Percentiles rank a stretch among this genome's conserved stretches.
Conservation (phyloP, 768 basidiomycete genomes). For the Vararia minispora region DNA sequence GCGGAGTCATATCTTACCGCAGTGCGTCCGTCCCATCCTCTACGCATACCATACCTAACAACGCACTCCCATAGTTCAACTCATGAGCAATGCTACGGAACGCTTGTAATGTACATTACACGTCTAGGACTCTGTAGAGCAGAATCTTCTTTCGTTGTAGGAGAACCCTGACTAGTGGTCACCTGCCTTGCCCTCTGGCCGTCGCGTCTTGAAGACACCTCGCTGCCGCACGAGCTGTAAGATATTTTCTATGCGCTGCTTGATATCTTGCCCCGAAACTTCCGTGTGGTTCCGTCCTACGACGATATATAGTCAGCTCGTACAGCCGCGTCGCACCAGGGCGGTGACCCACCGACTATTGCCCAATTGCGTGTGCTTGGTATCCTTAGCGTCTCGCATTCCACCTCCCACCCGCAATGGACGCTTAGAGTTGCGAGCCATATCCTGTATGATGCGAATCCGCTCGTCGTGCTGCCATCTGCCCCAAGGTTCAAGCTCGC, state of each 20-base stretch:
- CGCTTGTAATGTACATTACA: too few species aligned
- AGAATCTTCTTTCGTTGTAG: too few species aligned
- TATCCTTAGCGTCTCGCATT: conserved; percentile 79
- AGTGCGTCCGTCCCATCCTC: conserved; percentile 34
- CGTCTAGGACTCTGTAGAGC: too few species aligned
- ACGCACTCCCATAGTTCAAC: too few species aligned
- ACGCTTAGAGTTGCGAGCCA: conserved; percentile 71
- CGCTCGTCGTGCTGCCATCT: conserved; percentile 45
- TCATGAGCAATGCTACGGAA: too few species aligned
- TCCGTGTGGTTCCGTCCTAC: conserved; percentile 24
- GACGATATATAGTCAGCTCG: too few species aligned
- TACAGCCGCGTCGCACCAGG: too few species aligned
- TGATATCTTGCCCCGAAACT: conserved; percentile 22
- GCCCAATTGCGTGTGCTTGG: conserved; percentile 94
- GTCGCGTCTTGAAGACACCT: conserved; percentile 63
- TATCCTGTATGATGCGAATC: conserved; percentile 76
- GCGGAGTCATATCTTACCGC: conserved; percentile 92
- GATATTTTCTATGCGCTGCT: conserved; percentile 39
- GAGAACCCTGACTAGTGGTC: too few species aligned
- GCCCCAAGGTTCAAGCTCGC: conserved; percentile 49
- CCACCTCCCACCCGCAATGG: conserved; percentile 77
- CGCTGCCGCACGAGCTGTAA: conserved; percentile 43
- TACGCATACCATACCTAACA: too few species aligned
- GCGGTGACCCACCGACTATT: conserved; percentile 50
- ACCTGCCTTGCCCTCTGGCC: conserved; percentile 56